These are phyloP conservation scores for Fusarium xyrophilum DNA, from an alignment of 2,329 filamentous ascomycete species.

Conservation along the genomic window DNA sequence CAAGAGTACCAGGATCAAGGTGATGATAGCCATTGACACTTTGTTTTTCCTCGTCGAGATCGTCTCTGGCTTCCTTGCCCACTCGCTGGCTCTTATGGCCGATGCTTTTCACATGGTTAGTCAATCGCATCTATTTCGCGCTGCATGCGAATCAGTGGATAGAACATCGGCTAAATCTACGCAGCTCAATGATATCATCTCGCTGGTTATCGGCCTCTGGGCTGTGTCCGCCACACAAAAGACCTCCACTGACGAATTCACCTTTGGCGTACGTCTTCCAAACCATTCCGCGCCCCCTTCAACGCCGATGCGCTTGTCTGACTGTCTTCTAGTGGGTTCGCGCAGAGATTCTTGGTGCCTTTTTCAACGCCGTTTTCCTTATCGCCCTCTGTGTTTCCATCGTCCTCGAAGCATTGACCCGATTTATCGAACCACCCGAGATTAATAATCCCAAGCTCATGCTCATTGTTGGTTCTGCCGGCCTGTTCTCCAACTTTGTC, in stretches of 20 bases:
- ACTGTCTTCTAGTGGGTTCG: constrained; percentile 79
- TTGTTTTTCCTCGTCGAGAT: constrained; percentile 92
- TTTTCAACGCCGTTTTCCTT: constrained; percentile 97
- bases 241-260: constrained; percentile 88
- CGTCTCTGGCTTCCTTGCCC: constrained; percentile 81
- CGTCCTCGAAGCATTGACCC: constrained; percentile 90
- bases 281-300: not conserved
- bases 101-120: constrained; percentile 97
- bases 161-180: constrained; percentile 18
- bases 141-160: not conserved
- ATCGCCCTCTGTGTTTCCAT: constrained; percentile 97
- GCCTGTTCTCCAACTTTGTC: constrained; percentile 85
- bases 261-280: constrained; percentile 77
- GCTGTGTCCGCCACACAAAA: constrained; percentile 88
- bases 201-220: constrained; percentile 90
- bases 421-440: constrained; percentile 88
- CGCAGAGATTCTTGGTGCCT: constrained; percentile 92
- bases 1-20: constrained; percentile 89
- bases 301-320: constrained; percentile 23
- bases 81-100: constrained; percentile 91
- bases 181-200: constrained; percentile 95
- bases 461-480: constrained; percentile 85
- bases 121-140: constrained; percentile 19
- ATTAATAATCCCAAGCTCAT: constrained; percentile 87
- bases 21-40: constrained; percentile 89